Base-by-base conservation (phyloP, 306 rosid genomes). In the Vachellia collinsii region DNA sequence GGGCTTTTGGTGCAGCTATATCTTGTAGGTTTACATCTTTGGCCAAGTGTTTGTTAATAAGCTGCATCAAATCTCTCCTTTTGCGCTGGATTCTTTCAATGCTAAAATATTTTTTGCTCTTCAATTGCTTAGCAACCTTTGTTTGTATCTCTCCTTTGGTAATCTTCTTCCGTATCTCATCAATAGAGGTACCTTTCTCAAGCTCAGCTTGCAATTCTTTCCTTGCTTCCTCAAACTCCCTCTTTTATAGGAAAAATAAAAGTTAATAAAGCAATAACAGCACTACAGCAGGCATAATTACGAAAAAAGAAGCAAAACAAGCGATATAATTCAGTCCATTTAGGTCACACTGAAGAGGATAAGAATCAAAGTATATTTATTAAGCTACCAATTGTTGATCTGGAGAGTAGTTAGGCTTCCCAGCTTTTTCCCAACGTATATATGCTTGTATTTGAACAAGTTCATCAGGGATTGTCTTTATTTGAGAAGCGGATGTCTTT, bases 371-470 rank as follows among this genome's bases (percentile, higher is more conserved):
- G 84, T 62, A 72, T 43, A 81, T 73, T 70, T 46, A 43, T 54
- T 22, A 66, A 63, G 63, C 83, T 89, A 93, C 97, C 80, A 84
- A 90, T 84, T 93, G 90, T 81, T 93, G 82, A 43, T 93, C 89
- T 25, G 88, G 77, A 79, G 92, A 85, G 79, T 88, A 93, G 84
- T 86, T 88, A 78, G 97, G 97, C 84, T 91, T 91, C 85, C 96
- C 97, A 37, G 96, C 94, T 76, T 93, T 93, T 85, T 93, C 97
- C 96, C 97, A 93, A 20, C 96, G 96, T 83, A 91, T 62, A 83
- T 7, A 93, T 79, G 97, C 89, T 91, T 93, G 97, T 82, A 84
- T 80, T 87, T 93, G 96, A 59, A 86, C 89, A 83, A 93, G 94
- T 72, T 93, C 91, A 41, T 91, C 86, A 83, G 95, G 97, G 66